Percentiles rank a stretch among this genome's conserved stretches.
phyloP scores from a whole-genome alignment of 2,329 filamentous ascomycete species.

The Orbilia quercus region DNA sequence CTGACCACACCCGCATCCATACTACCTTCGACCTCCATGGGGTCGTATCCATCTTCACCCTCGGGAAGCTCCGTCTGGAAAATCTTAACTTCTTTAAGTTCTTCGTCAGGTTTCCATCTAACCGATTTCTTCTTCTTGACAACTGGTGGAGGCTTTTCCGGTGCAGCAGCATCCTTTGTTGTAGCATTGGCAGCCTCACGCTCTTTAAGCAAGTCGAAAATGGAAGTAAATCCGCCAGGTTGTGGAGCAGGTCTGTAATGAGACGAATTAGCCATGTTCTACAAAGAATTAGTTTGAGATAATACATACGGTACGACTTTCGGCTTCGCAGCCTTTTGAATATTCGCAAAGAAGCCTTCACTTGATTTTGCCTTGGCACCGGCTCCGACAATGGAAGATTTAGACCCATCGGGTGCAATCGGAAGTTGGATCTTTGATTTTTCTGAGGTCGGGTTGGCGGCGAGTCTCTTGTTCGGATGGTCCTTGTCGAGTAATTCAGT shows the following conservation, averaged over 20 bases:
- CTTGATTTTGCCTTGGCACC: constrained; percentile 39
- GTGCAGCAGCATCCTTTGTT: constrained; percentile 29
- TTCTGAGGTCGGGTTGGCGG: constrained; percentile 42
- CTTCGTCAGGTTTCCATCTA: constrained; percentile 51
- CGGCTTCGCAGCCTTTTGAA: constrained; percentile 52
- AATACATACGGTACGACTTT: constrained; percentile 45
- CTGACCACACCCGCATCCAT: constrained; percentile 48
- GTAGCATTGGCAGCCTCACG: constrained; percentile 52
- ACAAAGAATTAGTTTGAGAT: not conserved
- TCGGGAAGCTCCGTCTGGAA: constrained; percentile 54
- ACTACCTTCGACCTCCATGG: constrained; percentile 46
- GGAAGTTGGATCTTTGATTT: constrained; percentile 51
- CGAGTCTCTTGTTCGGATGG: constrained; percentile 40
- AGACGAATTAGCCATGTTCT: not conserved
- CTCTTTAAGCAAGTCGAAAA: constrained; percentile 52
- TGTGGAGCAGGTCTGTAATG: constrained; percentile 33
- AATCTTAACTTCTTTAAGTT: constrained; percentile 42
- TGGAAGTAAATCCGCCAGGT: constrained; percentile 53
- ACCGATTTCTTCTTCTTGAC: constrained; percentile 55
- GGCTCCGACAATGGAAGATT: constrained; percentile 8
- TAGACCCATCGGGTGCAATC: constrained; percentile 40
- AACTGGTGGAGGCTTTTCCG: constrained; percentile 42
- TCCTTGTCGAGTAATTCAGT: constrained; percentile 45
- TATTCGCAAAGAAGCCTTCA: constrained; percentile 53
- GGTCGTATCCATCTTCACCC: constrained; percentile 48